Evolutionary conservation across 352 stramenopile genomes (phyloP), one percentile per base, ranked within the genome.

Genomic region (Blastocystis sp.): DNA sequence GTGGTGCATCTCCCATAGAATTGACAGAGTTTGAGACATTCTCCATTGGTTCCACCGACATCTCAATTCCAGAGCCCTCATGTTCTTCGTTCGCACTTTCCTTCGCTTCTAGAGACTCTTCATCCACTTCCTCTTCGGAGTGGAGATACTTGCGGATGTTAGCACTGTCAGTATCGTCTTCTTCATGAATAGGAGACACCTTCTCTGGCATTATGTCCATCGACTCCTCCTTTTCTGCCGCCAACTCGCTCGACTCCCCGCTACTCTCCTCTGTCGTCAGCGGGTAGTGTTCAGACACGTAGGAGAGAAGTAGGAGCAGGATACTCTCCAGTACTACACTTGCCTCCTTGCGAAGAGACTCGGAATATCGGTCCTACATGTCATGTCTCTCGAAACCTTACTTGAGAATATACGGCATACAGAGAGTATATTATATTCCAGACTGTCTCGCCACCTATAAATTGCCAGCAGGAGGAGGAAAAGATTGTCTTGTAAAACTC

Each of bases 351-450:
- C 34, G 43, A 20, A 85, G 24, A 20, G 30, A 24, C 73, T 85
- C 43, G 6, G 73, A 69, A 68, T 41, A 68, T 16, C 30, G n/a
- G 3, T n/a, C 39, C 73, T 85, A 85, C 11, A 26, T 4, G 26
- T 34, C 0, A 24, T 11, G 9, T 11, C 43, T 3, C 18, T 30
- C 9, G 2, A 39, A 9, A 9, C 3, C 45, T 50, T 45, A 85
- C 73, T 45, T 85, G 18, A 37, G 73, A 69, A 43, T 47, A 85
- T 18, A 85, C 53, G 7, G 30, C 50, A 34, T 85, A 68, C 43
- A 65, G 26, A 1, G 73, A 85, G 50, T 66, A 85, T 18, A 85
- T 26, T 30, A 85, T 47, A n/a, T 13, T 16, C 73, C 73, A 85
- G 26, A 66, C 1, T n/a, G 53, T 37, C 1, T 24, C 26, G 18